phyloP scores from a whole-genome alignment of 495 filamentous ascomycete genomes.

The Hypomontagnella submonticulosa region DNA sequence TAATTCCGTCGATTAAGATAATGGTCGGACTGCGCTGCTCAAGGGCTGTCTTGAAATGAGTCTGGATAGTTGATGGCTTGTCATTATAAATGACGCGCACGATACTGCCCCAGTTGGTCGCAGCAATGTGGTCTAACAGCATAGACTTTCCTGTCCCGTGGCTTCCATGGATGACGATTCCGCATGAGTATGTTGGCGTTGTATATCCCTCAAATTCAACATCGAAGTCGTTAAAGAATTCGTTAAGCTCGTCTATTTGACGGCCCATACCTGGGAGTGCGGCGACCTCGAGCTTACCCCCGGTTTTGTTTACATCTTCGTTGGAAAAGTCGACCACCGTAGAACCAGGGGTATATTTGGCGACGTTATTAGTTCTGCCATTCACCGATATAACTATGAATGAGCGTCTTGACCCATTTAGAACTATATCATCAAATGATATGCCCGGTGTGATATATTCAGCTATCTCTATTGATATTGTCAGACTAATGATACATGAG shows the following conservation, averaged over 20 bases:
- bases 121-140: conserved; percentile 72
- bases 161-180: conserved; percentile 82
- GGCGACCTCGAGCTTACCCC: conserved; percentile 53
- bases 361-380: conserved; percentile 51
- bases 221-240: conserved; percentile 70
- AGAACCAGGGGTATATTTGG: conserved; percentile 51
- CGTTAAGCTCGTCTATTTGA: conserved; percentile 73
- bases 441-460: conserved; percentile 62
- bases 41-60: conserved; percentile 76
- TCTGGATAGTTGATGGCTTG: conserved; percentile 69
- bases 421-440: conserved; percentile 58
- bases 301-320: conserved; percentile 25
- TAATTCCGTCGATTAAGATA: conserved; percentile 84
- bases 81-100: conserved; percentile 67
- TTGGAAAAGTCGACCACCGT: conserved; percentile 52
- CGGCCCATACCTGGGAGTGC: conserved; percentile 71
- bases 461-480: conserved; percentile 47
- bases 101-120: conserved; percentile 75
- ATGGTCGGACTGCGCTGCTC: conserved; percentile 76
- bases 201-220: conserved; percentile 46
- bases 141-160: conserved; percentile 85
- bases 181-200: conserved; percentile 54
- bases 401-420: conserved; percentile 57
- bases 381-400: conserved; percentile 62
- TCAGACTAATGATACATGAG: conserved; percentile 30